phyloP scores from a whole-genome alignment of 805 yeast species.

The Kregervanrija delftensis region DNA sequence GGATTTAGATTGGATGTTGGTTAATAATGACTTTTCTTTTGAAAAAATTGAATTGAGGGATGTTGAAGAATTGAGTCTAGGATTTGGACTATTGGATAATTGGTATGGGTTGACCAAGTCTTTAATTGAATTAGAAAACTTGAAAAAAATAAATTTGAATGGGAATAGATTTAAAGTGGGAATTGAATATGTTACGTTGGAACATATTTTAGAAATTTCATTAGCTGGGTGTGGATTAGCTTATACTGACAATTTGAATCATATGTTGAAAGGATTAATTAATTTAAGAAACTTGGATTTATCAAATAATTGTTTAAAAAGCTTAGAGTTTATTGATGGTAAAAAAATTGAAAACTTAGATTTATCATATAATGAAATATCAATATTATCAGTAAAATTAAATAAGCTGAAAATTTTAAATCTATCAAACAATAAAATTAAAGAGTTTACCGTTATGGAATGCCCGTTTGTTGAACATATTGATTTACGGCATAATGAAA shows the following conservation, averaged over 20 bases:
- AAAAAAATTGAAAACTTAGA: conserved; percentile 13
- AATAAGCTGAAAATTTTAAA: conserved; percentile 22
- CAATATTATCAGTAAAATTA: not conserved
- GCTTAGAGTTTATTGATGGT: not conserved
- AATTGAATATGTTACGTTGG: not conserved
- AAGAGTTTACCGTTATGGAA: not conserved
- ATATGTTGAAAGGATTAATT: too few species aligned
- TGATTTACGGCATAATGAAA: conserved; percentile 46
- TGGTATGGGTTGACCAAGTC: conserved; percentile 34
- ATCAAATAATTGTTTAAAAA: not conserved
- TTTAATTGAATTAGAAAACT: conserved; percentile 26
- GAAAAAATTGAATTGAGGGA: conserved; percentile 12
- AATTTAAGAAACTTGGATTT: not conserved
- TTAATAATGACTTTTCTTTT: conserved; percentile 21
- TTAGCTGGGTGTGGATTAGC: too few species aligned
- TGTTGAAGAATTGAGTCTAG: conserved; percentile 43
- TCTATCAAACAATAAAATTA: conserved; percentile 32
- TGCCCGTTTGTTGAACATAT: conserved; percentile 22
- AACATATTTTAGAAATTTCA: too few species aligned
- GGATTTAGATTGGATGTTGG: conserved; percentile 39
- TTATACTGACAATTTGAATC: too few species aligned
- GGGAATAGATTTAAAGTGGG: conserved; percentile 41
- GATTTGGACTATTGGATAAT: conserved; percentile 48
- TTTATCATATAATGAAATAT: conserved; percentile 33
- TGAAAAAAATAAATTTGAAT: conserved; percentile 42